Conservation (phyloP, 2,329 filamentous ascomycete genomes). For the Hymenoscyphus linearis region DNA sequence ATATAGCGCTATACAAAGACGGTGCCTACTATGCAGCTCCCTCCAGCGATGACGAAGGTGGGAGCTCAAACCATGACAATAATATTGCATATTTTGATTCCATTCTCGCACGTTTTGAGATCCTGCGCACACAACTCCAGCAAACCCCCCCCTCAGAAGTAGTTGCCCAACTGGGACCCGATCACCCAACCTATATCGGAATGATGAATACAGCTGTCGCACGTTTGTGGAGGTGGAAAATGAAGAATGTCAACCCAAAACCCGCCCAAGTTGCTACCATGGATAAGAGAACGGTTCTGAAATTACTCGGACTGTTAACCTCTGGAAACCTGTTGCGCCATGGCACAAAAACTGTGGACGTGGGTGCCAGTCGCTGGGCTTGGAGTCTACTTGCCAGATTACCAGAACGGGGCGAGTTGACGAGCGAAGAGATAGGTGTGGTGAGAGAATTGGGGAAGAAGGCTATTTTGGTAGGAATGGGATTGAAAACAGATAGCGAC, state of each 20-base stretch:
- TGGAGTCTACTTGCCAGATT: conserved; percentile 78
- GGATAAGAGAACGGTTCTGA: conserved; percentile 60
- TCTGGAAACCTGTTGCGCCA: conserved; percentile 52
- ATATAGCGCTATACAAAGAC: conserved; percentile 65
- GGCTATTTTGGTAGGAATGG: conserved; percentile 50
- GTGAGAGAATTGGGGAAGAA: conserved; percentile 76
- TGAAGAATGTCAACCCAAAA: conserved; percentile 50
- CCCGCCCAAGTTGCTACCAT: conserved; percentile 59
- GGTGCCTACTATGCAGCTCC: conserved; percentile 70
- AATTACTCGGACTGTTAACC: conserved; percentile 61
- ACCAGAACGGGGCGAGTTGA: conserved; percentile 68
- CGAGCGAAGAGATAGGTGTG: conserved; percentile 68
- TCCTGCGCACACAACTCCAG: conserved; percentile 59
- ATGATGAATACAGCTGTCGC: conserved; percentile 36
- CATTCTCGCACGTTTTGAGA: conserved; percentile 58
- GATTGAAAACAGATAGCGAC: conserved; percentile 31
- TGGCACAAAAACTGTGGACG: conserved; percentile 50
- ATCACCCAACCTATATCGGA: conserved; percentile 45
- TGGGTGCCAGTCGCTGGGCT: conserved; percentile 72
- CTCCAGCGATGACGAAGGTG: conserved; percentile 30
- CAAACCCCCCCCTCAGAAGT: conserved; percentile 47
- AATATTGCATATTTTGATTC: conserved; percentile 59
- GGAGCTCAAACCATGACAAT: conserved; percentile 40
- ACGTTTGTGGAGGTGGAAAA: conserved; percentile 46
- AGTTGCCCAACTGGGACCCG: conserved; percentile 46